Base-by-base conservation (phyloP, 2,329 filamentous ascomycete genomes). In the Fusarium oxysporum region DNA sequence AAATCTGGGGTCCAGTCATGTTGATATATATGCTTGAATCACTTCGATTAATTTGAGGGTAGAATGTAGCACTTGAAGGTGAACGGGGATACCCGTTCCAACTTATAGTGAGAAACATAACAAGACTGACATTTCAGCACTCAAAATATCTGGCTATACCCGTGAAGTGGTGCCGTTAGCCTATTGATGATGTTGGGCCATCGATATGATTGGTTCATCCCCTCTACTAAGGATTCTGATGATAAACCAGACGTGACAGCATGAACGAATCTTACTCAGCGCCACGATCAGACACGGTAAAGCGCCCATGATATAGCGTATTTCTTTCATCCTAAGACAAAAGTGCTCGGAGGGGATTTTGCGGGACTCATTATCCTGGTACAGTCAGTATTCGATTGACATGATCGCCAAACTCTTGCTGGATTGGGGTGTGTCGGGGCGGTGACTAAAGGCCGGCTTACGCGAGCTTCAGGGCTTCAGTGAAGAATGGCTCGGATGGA, bases 221-320 rank as follows among this genome's bases (percentile, higher is more conserved):
- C 2, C 6, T 4, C 6, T 14, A 17, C 54, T 41, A 48, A 59
- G 54, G 33, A 57, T 44, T 59, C 28, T 38, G 11, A 30, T 28
- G 17, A 21, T 45, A 17, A n/a, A 21, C 35, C 9, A 30, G 28
- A 60, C 12, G 25, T 35, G 21, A 23, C 7, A 30, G 2, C 14
- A 55, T 47, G 21, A 41, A 21, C 10, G 5, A 40, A 58, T 61
- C 60, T 63, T 32, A 63, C 53, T 60, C 54, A 60, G 54, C 44
- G 16, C n/a, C 35, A 32, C 4, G 19, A 41, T 30, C 60, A 30
- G 19, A 47, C 40, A 10, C 2, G 14, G 23, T 16, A n/a, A 61
- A 35, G 30, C 30, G 48, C 6, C 57, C 21, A n/a, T 35, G 10
- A 9, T 21, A 13, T 28, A 8, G 23, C 50, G 50, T 38, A 40